A percentile compares a stretch with the other conserved stretches of the same genome.
phyloP scores from a whole-genome alignment of 192 early-diverging fungal genomes.

The Coemansia aciculifera region DNA sequence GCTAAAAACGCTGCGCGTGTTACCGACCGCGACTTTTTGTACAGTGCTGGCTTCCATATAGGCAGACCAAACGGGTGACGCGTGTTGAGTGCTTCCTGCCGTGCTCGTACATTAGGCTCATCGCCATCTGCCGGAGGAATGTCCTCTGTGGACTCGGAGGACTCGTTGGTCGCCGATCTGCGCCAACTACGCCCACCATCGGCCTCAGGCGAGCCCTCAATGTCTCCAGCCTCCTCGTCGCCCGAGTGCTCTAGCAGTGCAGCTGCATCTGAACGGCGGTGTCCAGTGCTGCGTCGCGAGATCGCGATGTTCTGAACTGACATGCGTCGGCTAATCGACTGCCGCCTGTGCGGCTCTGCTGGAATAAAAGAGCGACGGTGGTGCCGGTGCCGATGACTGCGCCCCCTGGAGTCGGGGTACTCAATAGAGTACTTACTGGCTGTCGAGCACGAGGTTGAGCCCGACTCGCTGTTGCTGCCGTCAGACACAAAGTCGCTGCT shows the following conservation, averaged over 20 bases:
- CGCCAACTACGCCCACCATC: constrained; percentile 14
- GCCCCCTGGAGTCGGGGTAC: constrained; percentile 16
- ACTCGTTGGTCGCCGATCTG: constrained; percentile 27
- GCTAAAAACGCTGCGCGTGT: constrained; percentile 76
- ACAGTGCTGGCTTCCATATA: constrained; percentile 97
- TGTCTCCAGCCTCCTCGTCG: constrained; percentile 11
- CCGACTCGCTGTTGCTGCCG: constrained; percentile 40
- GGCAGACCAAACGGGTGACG: constrained; percentile 91
- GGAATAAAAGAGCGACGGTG: constrained; percentile 31
- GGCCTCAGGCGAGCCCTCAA: constrained; percentile 5
- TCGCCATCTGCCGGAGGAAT: constrained; percentile 42
- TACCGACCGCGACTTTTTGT: constrained; percentile 89
- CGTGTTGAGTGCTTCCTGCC: constrained; percentile 71
- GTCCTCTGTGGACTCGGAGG: constrained; percentile 20
- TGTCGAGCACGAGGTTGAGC: constrained; percentile 47
- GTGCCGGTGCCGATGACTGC: constrained; percentile 35
- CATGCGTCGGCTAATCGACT: constrained; percentile 19
- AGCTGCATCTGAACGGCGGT: constrained; percentile 12
- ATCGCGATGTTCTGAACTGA: constrained; percentile 24
- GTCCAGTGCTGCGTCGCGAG: constrained; percentile 29
- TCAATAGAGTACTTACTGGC: constrained; percentile 43
- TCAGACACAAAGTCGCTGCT: constrained; percentile 15
- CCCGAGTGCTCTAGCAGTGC: constrained; percentile 8
- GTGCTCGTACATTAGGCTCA: constrained; percentile 47
- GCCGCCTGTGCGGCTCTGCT: background rate